Evolutionary conservation across 495 filamentous ascomycete genomes (phyloP).

Genomic region (Penicillium paradoxum): DNA sequence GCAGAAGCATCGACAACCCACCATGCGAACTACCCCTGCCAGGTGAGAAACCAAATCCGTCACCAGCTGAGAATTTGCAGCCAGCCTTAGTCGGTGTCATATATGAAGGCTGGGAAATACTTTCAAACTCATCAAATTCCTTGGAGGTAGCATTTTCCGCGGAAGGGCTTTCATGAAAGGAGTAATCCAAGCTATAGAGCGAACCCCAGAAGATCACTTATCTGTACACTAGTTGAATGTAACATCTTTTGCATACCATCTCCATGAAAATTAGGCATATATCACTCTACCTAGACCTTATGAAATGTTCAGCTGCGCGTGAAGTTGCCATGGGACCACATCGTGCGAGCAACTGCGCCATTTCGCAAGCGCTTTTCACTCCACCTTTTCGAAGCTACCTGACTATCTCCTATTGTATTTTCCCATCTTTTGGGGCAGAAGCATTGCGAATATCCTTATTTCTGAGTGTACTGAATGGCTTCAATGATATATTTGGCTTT

Average conservation of each 20-base stretch:
- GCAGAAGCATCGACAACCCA: background rate
- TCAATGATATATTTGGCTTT: too few species aligned
- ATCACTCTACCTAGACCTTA: background rate
- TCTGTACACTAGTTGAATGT: conserved; percentile 1
- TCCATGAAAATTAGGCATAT: background rate
- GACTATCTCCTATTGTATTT: too few species aligned
- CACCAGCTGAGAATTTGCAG: background rate
- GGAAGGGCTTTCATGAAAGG: background rate
- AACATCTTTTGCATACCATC: background rate
- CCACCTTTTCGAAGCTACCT: conserved; percentile 9
- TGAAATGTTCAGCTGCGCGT: conserved; percentile 5
- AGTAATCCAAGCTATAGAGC: background rate
- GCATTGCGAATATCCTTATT: too few species aligned
- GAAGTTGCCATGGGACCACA: conserved; percentile 15
- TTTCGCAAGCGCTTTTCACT: conserved; percentile 5
- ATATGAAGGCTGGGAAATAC: background rate
- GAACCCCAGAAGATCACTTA: background rate
- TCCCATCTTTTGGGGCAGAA: too few species aligned
- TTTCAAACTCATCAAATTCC: background rate
- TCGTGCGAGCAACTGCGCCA: conserved; percentile 15
- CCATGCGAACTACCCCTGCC: background rate
- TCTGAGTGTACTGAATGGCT: too few species aligned
- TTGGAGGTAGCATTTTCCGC: background rate
- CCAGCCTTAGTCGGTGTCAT: background rate
- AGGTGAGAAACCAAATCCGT: background rate